These are phyloP conservation scores for Starmerella khaoyaiensis DNA, from an alignment of 805 yeast genomes.

Conservation along the genomic window DNA sequence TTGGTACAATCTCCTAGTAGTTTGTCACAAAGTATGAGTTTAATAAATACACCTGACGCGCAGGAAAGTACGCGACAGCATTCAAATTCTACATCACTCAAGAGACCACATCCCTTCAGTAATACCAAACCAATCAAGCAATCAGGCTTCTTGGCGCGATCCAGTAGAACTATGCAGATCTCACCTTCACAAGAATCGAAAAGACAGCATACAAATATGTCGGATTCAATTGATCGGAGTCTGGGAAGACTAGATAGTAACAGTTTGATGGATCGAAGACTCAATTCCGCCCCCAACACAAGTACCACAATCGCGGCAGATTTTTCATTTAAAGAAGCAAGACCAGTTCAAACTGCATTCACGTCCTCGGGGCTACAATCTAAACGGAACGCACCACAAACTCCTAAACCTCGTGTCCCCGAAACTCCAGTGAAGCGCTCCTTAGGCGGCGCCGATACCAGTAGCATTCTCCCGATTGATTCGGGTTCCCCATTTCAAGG, in stretches of 20 bases:
- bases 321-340: conserved; percentile 49
- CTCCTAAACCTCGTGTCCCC: conserved; percentile 29
- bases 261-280: background rate
- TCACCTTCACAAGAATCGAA: conserved; percentile 11
- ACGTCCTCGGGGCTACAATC: conserved; percentile 59
- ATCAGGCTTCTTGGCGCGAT: conserved; percentile 9
- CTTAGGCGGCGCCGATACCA: too few species aligned
- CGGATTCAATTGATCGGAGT: background rate
- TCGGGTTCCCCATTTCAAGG: conserved; percentile 4
- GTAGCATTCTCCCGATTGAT: background rate
- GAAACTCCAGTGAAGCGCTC: conserved; percentile 51
- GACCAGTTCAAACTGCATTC: conserved; percentile 78
- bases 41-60: background rate
- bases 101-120: conserved; percentile 23
- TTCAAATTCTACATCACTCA: conserved; percentile 13
- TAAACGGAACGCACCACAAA: conserved; percentile 38
- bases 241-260: background rate
- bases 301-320: conserved; percentile 29
- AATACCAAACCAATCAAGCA: conserved; percentile 13
- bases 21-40: conserved; percentile 2
- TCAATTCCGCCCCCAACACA: background rate
- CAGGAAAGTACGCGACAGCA: conserved; percentile 1
- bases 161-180: conserved; percentile 5
- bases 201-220: conserved; percentile 9
- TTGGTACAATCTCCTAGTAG: conserved; percentile 4